Evolutionary conservation across 805 yeast species (phyloP).

Genomic region (Wickerhamomyces xylosicus): DNA sequence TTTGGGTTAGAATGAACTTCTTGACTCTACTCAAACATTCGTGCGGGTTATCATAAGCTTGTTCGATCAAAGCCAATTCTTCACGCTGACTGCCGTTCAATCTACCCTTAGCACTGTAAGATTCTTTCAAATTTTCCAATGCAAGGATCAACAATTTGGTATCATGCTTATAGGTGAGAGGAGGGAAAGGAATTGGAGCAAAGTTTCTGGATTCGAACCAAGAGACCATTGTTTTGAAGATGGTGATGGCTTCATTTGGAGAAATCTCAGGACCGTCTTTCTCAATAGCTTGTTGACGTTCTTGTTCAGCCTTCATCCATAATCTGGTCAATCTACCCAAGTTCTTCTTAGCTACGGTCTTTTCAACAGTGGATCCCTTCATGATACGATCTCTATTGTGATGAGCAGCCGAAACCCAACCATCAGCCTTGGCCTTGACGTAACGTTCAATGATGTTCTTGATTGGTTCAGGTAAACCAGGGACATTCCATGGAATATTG

Average conservation of each 20-base stretch:
- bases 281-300: slow-evolving; percentile 68
- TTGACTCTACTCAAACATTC: slow-evolving; percentile 82
- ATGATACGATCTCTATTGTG: slow-evolving; percentile 82
- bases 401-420: slow-evolving; percentile 92
- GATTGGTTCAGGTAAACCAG: slow-evolving; percentile 89
- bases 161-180: slow-evolving; percentile 83
- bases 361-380: slow-evolving; percentile 88
- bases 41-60: slow-evolving; percentile 95
- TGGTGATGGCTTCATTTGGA: slow-evolving; percentile 80
- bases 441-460: slow-evolving; percentile 81
- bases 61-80: slow-evolving; percentile 87
- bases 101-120: slow-evolving; percentile 64
- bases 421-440: slow-evolving; percentile 91
- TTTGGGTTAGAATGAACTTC: slow-evolving; percentile 70
- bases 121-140: slow-evolving; percentile 76
- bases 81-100: slow-evolving; percentile 83
- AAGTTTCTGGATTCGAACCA: slow-evolving; percentile 85
- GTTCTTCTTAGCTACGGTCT: slow-evolving; percentile 88
- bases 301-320: slow-evolving; percentile 91
- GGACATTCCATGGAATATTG: slow-evolving; percentile 95
- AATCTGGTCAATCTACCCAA: slow-evolving; percentile 83
- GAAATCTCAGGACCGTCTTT: slow-evolving; percentile 81
- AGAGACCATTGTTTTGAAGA: slow-evolving; percentile 78
- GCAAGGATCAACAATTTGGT: slow-evolving; percentile 86
- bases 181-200: slow-evolving; percentile 89